Percentiles rank a stretch among this genome's conserved stretches.
Conservation (phyloP, 148 eudicot species). For the Vaccinium macrocarpon region DNA sequence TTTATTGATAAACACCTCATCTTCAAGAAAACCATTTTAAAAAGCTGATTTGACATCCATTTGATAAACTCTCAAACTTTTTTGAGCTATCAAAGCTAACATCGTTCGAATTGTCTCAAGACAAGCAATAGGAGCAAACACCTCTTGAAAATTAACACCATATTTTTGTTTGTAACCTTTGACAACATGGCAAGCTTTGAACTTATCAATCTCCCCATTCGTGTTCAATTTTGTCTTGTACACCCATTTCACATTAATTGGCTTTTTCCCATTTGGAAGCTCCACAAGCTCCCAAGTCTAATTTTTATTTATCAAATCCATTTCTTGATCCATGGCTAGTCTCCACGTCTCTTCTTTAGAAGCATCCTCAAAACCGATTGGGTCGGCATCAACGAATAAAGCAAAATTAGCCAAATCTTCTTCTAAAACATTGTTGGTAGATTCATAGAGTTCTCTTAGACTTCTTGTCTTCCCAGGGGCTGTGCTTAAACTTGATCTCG, state of each 20-base stretch:
- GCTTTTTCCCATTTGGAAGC: background rate
- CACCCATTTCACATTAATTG: background rate
- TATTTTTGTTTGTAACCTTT: too few species aligned
- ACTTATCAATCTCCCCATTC: background rate
- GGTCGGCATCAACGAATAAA: background rate
- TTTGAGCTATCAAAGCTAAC: background rate
- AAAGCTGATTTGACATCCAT: background rate
- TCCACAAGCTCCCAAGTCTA: background rate
- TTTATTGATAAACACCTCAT: background rate
- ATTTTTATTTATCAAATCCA: background rate
- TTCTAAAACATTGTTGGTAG: too few species aligned
- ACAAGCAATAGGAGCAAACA: background rate
- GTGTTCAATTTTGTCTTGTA: background rate
- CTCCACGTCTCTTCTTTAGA: background rate
- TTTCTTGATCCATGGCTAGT: background rate
- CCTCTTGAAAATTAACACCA: background rate
- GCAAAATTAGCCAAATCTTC: background rate
- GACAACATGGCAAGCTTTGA: too few species aligned
- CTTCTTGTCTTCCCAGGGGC: background rate
- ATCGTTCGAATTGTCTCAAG: background rate
- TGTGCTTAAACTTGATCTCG: background rate
- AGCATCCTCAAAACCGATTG: background rate
- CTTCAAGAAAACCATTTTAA: background rate
- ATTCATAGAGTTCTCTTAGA: too few species aligned
- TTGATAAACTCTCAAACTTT: background rate